Conservation (phyloP, 176 grass and related monocot genomes). For the Oryza coarctata region DNA sequence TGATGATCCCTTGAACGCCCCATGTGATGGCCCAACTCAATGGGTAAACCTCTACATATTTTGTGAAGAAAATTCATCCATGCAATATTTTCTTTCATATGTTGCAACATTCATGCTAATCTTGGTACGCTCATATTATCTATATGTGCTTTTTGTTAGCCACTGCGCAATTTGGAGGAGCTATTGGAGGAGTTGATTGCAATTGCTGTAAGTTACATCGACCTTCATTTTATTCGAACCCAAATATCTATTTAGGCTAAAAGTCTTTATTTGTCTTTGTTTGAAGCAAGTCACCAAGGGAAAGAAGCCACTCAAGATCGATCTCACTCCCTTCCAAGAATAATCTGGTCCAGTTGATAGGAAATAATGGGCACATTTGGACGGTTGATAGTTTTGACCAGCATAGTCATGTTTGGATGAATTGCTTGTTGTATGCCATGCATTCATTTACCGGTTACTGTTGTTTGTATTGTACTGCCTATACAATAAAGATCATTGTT, state of each 20-base stretch:
- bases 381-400: neutral
- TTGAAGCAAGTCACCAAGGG: slow-evolving; percentile 73
- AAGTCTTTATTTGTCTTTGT: neutral
- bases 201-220: slow-evolving; percentile 69
- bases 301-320: slow-evolving; percentile 71
- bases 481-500: neutral
- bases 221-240: neutral
- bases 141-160: slow-evolving; percentile 45
- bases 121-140: slow-evolving; percentile 2
- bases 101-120: neutral
- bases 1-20: slow-evolving; percentile 81
- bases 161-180: slow-evolving; percentile 82
- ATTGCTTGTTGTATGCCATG: neutral
- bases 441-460: neutral
- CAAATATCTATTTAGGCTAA: neutral
- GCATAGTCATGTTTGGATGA: neutral
- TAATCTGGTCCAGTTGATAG: slow-evolving; percentile 14
- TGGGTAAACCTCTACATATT: slow-evolving; percentile 48
- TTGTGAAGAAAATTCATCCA: slow-evolving; percentile 3
- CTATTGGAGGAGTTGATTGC: slow-evolving; percentile 83
- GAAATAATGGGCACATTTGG: neutral
- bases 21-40: slow-evolving; percentile 95
- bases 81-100: neutral
- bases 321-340: slow-evolving; percentile 63
- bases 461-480: neutral